Conservation (phyloP, 2,329 filamentous ascomycete species). For the Ophiocordyceps sinensis region DNA sequence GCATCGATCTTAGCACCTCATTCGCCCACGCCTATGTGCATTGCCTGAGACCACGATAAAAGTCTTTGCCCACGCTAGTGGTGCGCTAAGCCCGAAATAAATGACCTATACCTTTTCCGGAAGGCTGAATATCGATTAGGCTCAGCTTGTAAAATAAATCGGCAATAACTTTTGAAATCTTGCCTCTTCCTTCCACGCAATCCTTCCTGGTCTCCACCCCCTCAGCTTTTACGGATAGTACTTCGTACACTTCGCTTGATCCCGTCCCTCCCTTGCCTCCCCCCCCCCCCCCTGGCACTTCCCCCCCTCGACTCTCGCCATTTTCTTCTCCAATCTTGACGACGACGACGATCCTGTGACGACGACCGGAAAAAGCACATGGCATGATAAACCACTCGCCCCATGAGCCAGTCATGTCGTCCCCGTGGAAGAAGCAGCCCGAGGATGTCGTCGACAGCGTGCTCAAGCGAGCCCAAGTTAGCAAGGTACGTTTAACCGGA, state of each 20-base stretch:
- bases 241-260: neutral
- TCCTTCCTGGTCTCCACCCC: neutral
- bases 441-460: constrained; percentile 54
- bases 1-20: no score
- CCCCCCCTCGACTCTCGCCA: neutral
- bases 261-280: neutral
- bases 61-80: no score
- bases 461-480: constrained; percentile 58
- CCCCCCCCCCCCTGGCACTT: neutral
- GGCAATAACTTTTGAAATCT: no score
- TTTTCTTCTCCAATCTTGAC: neutral
- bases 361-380: neutral
- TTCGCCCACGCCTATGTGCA: no score
- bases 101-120: no score
- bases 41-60: no score
- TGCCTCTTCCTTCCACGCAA: no score
- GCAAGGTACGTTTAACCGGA: constrained; percentile 43
- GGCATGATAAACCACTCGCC: neutral
- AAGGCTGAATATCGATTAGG: no score
- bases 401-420: constrained; percentile 32
- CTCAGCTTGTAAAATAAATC: no score
- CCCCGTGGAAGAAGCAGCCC: constrained; percentile 47
- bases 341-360: neutral
- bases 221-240: neutral
- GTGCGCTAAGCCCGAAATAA: no score